Evolutionary conservation across 164 flowering plant genomes (phyloP), one percentile per base, ranked within the genome.

Genomic region (Dillenia turbinata): DNA sequence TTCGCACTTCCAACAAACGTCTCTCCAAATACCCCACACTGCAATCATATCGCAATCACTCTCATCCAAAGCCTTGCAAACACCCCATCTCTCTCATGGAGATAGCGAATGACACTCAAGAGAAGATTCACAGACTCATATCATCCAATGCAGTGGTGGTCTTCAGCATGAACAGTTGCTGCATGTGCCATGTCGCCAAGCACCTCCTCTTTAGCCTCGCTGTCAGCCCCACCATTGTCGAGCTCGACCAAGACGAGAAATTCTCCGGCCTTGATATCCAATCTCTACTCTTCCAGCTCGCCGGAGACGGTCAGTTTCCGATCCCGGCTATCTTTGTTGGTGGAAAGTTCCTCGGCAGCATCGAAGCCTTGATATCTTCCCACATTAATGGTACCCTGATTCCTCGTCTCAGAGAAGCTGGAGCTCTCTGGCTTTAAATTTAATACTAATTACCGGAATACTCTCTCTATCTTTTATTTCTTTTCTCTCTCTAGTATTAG

Each of bases 141-240:
- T 43, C 81, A 2, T 62, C 75, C 45, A 89, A 83, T 49, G 92
- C 90, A 49, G 96, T 87, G 66, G 96, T 89, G 66, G 78, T 89
- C 11, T 89, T 89, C 80, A 76, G 83, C 69, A 50, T 68, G 60
- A 87, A 87, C 68, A 79, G 83, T 40, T 89, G 93, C 75, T 87
- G 96, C 78, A 89, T 89, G 93, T 87, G 86, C 78, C 85, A 87
- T 59, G 96, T 85, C 46, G 88, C 77, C 16, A 84, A 85, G 75
- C 81, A 80, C 15, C 85, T 87, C 7, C 83, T 87, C 46, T 69
- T 83, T 64, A 73, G 89, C 44, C 89, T 87, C 10, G 93, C 91
- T 0, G 93, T 85, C 1, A 88, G 87, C 1, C 93, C 93, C 49
- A 73, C 88, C 57, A 66, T 89, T 49, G 58, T 84, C 26, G 96